These are phyloP conservation scores for Apodospora peruviana DNA, from an alignment of 495 filamentous ascomycete genomes.

Conservation along the genomic window DNA sequence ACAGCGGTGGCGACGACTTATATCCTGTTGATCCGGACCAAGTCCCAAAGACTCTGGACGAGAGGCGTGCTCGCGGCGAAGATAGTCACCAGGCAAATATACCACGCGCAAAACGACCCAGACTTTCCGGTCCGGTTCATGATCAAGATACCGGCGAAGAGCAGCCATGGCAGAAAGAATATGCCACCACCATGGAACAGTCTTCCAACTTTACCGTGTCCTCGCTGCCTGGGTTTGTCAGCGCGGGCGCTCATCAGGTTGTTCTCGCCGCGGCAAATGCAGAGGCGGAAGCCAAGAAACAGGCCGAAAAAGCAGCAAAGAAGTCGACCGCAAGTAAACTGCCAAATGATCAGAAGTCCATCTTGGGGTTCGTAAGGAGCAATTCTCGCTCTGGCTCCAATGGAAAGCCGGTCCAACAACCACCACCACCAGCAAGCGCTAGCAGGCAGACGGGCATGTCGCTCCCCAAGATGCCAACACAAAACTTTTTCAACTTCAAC, in stretches of 20 bases:
- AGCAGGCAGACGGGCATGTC: too few species aligned
- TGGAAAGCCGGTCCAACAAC: conserved; percentile 2
- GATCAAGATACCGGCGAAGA: conserved; percentile 27
- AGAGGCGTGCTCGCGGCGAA: background rate
- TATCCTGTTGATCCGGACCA: conserved; percentile 31
- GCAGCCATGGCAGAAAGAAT: conserved; percentile 20
- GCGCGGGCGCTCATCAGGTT: conserved; percentile 35
- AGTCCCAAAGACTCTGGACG: background rate
- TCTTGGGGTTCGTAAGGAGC: conserved; percentile 28
- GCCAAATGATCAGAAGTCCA: conserved; percentile 33
- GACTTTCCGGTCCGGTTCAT: conserved; percentile 16
- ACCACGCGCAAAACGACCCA: conserved; percentile 20
- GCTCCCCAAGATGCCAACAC: background rate
- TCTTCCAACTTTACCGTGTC: conserved; percentile 36
- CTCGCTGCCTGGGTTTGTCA: conserved; percentile 36
- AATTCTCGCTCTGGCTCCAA: conserved; percentile 4
- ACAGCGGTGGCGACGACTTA: conserved; percentile 32
- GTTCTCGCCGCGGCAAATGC: conserved; percentile 25
- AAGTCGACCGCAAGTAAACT: conserved; percentile 24
- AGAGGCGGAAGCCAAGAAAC: conserved; percentile 13
- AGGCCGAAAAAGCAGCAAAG: conserved; percentile 15
- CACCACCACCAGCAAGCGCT: background rate
- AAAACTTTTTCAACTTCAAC: background rate
- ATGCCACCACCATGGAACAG: conserved; percentile 42
- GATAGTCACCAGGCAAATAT: background rate